Percentiles rank a stretch among this genome's conserved stretches.
These are phyloP conservation scores for Cyberlindnera suaveolens DNA, from an alignment of 805 yeast genomes.

Conservation along the genomic window DNA sequence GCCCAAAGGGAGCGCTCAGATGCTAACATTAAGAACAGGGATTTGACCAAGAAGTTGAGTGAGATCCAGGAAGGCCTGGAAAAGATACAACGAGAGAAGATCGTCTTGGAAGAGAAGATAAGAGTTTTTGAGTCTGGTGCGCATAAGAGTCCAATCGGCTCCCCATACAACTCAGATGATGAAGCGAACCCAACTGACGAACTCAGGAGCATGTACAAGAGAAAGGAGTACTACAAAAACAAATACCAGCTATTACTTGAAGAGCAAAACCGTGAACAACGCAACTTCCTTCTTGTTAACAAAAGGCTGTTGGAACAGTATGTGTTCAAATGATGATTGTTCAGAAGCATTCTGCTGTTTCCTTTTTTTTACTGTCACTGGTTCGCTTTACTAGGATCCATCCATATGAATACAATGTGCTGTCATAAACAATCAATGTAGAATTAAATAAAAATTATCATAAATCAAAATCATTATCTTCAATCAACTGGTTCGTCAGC, in stretches of 20 bases:
- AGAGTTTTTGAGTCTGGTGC: neutral
- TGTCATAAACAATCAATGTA: neutral
- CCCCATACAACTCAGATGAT: neutral
- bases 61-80: neutral
- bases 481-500: constrained; percentile 3
- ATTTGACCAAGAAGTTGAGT: neutral
- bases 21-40: neutral
- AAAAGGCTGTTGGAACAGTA: constrained; percentile 9
- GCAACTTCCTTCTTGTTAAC: constrained; percentile 5
- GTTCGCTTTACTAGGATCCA: neutral
- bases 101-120: constrained; percentile 1
- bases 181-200: neutral
- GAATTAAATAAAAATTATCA: neutral
- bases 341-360: neutral
- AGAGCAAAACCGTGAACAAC: constrained; percentile 7
- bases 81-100: neutral
- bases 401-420: neutral
- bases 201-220: constrained; percentile 5
- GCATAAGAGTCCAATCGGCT: neutral
- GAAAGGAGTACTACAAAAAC: constrained; percentile 19
- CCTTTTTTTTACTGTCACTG: neutral
- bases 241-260: constrained; percentile 7
- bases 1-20: neutral
- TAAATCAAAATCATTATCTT: neutral
- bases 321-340: constrained; percentile 1